phyloP scores from a whole-genome alignment of 345 rosid genomes.

The Viola odorata region DNA sequence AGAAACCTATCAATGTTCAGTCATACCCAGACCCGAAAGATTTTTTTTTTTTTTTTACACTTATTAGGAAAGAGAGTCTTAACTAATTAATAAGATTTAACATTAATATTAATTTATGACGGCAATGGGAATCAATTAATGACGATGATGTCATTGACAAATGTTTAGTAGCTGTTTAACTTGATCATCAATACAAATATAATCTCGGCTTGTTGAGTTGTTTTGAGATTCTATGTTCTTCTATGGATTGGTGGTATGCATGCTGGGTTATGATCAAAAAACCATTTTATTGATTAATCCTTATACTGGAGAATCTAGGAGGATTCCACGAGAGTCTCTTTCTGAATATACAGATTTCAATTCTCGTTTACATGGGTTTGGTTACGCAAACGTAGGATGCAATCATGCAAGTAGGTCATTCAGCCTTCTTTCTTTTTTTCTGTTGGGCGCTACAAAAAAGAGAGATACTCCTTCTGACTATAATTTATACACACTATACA shows the following conservation, averaged over 20 bases:
- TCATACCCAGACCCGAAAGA: conserved; percentile 1
- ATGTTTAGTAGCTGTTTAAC: conserved; percentile 17
- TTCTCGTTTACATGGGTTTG: no score
- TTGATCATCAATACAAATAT: background rate
- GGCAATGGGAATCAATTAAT: conserved; percentile 11
- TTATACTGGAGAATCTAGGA: conserved; percentile 37
- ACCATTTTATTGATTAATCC: conserved; percentile 41
- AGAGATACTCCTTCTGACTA: no score
- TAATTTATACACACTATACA: no score
- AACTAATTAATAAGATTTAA: no score
- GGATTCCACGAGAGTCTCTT: conserved; percentile 11
- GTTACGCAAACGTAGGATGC: no score
- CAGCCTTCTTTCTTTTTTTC: no score
- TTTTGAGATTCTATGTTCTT: conserved; percentile 34
- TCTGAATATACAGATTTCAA: conserved; percentile 3
- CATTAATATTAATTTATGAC: conserved; percentile 4
- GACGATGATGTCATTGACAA: background rate
- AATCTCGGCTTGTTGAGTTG: conserved; percentile 10
- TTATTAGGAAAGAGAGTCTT: no score
- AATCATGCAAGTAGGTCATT: no score
- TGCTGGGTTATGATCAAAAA: conserved; percentile 19
- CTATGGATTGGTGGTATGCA: conserved; percentile 41
- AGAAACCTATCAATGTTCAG: background rate
- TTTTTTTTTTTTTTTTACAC: conserved; percentile 8
- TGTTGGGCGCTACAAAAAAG: no score